A percentile compares a stretch with the other conserved stretches of the same genome.
These are phyloP conservation scores for Penicillium lividum DNA, from an alignment of 495 filamentous ascomycete genomes.

Conservation along the genomic window DNA sequence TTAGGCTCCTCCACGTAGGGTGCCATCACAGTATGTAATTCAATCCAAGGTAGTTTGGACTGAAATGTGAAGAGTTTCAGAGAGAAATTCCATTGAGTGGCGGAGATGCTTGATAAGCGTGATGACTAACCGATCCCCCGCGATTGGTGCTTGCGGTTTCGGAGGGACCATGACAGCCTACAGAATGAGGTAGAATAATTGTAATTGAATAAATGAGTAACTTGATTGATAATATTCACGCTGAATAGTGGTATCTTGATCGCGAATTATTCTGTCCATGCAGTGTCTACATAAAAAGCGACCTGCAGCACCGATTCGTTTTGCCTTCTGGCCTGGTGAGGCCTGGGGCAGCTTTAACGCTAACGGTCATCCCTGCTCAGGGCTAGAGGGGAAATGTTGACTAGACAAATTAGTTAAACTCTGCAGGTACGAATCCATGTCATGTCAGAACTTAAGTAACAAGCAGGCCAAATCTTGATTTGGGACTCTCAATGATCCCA, in stretches of 20 bases:
- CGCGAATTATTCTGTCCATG: neutral
- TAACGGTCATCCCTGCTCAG: neutral
- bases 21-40: slow-evolving; percentile 49
- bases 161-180: neutral
- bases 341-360: neutral
- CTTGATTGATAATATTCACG: too few species aligned
- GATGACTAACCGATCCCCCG: slow-evolving; percentile 40
- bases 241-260: neutral
- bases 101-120: slow-evolving; percentile 44
- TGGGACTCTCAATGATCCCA: slow-evolving; percentile 8
- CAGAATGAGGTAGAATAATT: too few species aligned
- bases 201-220: too few species aligned
- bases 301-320: neutral
- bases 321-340: neutral
- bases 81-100: slow-evolving; percentile 26
- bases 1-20: slow-evolving; percentile 68
- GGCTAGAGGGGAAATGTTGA: neutral
- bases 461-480: slow-evolving; percentile 17
- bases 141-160: slow-evolving; percentile 30
- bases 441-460: slow-evolving; percentile 19
- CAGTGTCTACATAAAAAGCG: neutral
- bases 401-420: neutral
- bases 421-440: slow-evolving; percentile 3
- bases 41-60: slow-evolving; percentile 1
- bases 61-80: neutral